Evolutionary conservation across 2,329 filamentous ascomycete genomes (phyloP), one percentile per base, ranked within the genome.

Genomic region (Parascedosporium putredinis): DNA sequence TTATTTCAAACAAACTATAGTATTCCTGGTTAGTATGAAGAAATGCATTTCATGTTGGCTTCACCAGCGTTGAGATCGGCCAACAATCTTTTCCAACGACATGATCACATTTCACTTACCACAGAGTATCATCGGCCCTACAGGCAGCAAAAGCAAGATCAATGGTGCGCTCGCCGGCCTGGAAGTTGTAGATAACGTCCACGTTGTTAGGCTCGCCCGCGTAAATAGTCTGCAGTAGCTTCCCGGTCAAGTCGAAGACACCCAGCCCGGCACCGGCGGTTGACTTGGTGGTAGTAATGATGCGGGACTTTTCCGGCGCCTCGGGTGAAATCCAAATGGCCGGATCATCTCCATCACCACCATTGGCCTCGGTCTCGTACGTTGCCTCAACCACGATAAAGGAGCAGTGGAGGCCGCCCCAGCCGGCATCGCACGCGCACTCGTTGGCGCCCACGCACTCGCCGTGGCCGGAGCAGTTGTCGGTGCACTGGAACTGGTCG

Each of bases 331-430:
- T 68, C 71, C 70, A 74, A 22, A 74, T 68, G 0, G 70, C 70
- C 0, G 72, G 71, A 45, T 74, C 71, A 31, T 74, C 70, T 0
- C 71, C 69, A 22, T 81, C 27, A 67, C 70, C 3, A 65, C 67
- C 7, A 56, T 79, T 6, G 76, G 77, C 9, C 70, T 78, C 27
- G 75, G 77, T 14, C 62, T 73, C 20, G 79, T 80, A 76, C 74
- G 75, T 58, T 1, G 70, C 59, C 51, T 67, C 60, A 1, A 73
- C 65, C 0, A 67, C 57, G 16, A 71, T 60, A 53, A 72, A 73
- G 2, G 66, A 66, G 56, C 71, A 75, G 50, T 70, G 64, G 1
- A 71, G 59, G 0, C 70, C 70, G 3, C 68, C 69, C 68, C 68
- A 74, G 16, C 66, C 65, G 3, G 60, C 54, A 1, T 66, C 59